Evolutionary conservation across 2,329 filamentous ascomycete species (phyloP), one percentile per base, ranked within the genome.

Genomic region (Plectosphaerella sp.): DNA sequence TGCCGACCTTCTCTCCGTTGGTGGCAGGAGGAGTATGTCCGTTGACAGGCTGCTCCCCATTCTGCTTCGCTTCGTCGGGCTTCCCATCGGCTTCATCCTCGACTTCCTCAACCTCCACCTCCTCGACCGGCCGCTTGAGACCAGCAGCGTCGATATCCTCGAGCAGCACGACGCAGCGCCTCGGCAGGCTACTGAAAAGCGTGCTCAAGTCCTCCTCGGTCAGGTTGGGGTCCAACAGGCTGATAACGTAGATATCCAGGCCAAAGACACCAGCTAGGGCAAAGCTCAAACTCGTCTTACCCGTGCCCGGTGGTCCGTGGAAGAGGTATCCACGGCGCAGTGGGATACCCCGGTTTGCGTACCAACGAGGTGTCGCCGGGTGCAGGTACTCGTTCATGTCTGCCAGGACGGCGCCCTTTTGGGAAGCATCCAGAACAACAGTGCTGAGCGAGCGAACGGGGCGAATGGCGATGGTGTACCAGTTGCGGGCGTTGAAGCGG

Each of bases 381-480:
- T 90, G 82, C 0, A 94, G 74, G 57, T 90, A 93, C 59, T 91
- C 88, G 58, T 89, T 88, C 61, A 93, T 86, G 60, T 94, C 89
- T 24, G 73, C 72, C 10, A 92, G 69, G 4, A 93, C 75, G 33
- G 77, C 74, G 2, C 77, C 71, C 67, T 92, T 93, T 61, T 89
- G 80, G 45, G 75, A 66, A 9, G 77, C 72, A 56, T 90, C 87
- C 5, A 94, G 75, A 2, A 91, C 84, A 1, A 95, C 88, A 0
- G 89, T 93, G 48, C 78, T 76, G 74, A 93, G 87, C 1, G 86
- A 85, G 15, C 88, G 73, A 7, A 86, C 82, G 0, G 88, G 87
- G 2, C 88, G 74, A 25, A 80, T 75, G 1, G 81, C 79, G 22
- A 85, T 79, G 55, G 77, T 72, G 39, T 75, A 70, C 82, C 83